phyloP scores from a whole-genome alignment of 164 flowering plant genomes.

The Vitis riparia region DNA sequence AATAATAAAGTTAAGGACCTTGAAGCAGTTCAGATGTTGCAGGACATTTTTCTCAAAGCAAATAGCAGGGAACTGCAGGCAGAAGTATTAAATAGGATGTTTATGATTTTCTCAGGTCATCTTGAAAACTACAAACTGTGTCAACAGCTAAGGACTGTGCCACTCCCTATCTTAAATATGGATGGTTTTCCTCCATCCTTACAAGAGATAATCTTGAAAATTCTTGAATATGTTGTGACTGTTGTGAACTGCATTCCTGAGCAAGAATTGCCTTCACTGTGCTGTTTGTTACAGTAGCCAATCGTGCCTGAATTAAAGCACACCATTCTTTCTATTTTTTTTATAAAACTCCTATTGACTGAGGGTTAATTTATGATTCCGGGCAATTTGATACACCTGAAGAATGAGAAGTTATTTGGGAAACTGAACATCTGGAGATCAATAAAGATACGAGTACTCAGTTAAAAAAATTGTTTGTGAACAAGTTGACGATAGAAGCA shows the following conservation, averaged over 20 bases:
- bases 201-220: too few species aligned
- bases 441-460: too few species aligned
- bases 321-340: constrained; percentile 84
- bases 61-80: constrained; percentile 62
- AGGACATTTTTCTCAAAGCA: too few species aligned
- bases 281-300: constrained; percentile 93
- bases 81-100: constrained; percentile 93
- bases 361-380: too few species aligned
- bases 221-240: too few species aligned
- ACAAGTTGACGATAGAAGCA: too few species aligned
- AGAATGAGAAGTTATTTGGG: too few species aligned
- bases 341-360: constrained; percentile 71
- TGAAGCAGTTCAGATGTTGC: constrained; percentile 74
- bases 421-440: too few species aligned
- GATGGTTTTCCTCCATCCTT: too few species aligned
- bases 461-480: too few species aligned
- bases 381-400: too few species aligned
- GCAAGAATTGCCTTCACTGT: constrained; percentile 42
- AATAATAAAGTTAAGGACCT: constrained; percentile 80
- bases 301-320: constrained; percentile 80
- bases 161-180: constrained; percentile 79
- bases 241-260: too few species aligned
- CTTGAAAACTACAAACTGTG: constrained; percentile 92
- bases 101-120: constrained; percentile 93
- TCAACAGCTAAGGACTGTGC: constrained; percentile 88